Evolutionary conservation across 179 eudicot species (phyloP), one percentile per base, ranked within the genome.

Genomic region (Beta macrorhiza): DNA sequence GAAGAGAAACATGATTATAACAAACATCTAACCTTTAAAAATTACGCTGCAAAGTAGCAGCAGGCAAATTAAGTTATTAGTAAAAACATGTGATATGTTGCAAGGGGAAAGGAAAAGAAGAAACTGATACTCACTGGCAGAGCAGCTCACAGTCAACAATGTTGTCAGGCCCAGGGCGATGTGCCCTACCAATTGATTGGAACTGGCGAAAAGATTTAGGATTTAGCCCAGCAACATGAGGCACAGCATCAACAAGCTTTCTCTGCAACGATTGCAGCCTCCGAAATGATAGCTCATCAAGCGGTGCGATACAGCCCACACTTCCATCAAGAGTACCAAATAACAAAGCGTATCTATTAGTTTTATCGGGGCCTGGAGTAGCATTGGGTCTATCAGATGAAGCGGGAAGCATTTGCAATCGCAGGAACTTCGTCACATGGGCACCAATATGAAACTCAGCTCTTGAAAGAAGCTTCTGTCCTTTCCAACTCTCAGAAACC

Each of bases 261-360:
- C 84, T 92, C 88, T 96, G 98, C 81, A 96, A 90, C 0, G 99
- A 91, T 86, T 96, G 99, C 62, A 96, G 92, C 79, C 99, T 90
- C 75, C 98, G 91, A 82, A 96, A 94, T 64, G 93, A 83, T 8
- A 94, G 90, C 78, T 96, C 98, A 81, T 96, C 99, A 59, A 94
- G 92, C 74, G 99, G 99, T 59, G 99, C 93, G 77, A 96, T 86
- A 87, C 98, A 93, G 44, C 99, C 99, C 55, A 96, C 86, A 89
- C 99, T 94, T 75, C 99, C 98, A 83, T 96, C 99, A 25, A 94
- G 92, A 70, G 99, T 96, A 77, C 97, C 94, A 87, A 95, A 95
- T 74, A 95, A 72, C 79, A 94, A 84, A 67, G 96, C 94, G 78
- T 89, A 95, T 82, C 99, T 88, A 81, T 95, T 95, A 68, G 99